Conservation (phyloP, 306 rosid species). For the Comarum palustre region DNA sequence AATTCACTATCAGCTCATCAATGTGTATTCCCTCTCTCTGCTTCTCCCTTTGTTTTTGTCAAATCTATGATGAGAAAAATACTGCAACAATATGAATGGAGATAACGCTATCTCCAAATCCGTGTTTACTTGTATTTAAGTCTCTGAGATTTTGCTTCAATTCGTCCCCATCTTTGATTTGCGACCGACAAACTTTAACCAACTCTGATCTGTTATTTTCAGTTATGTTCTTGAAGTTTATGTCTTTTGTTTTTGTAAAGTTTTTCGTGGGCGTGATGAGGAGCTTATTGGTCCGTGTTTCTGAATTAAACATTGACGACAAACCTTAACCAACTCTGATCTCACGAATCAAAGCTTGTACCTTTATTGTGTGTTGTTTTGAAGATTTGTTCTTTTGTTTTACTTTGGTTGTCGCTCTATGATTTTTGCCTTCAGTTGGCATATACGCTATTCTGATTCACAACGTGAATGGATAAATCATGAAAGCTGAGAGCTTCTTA, state of each 20-base stretch:
- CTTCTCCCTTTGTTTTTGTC: not conserved
- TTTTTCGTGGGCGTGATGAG: not conserved
- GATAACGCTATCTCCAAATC: slow-evolving; percentile 23
- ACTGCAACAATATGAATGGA: slow-evolving; percentile 93
- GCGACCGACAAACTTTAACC: slow-evolving; percentile 55
- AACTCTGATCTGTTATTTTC: slow-evolving; percentile 35
- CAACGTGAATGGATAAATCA: slow-evolving; percentile 28
- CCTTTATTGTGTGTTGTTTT: not conserved
- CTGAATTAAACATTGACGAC: not conserved
- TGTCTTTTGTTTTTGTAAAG: not conserved
- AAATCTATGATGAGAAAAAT: slow-evolving; percentile 61
- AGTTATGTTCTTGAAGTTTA: not conserved
- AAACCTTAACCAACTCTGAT: not conserved
- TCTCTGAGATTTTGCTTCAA: slow-evolving; percentile 58
- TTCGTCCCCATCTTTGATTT: no score
- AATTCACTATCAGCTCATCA: not conserved
- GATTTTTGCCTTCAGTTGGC: slow-evolving; percentile 63
- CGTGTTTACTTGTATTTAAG: slow-evolving; percentile 77
- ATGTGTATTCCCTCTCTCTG: not conserved
- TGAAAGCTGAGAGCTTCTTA: slow-evolving; percentile 47
- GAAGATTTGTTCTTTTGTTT: not conserved
- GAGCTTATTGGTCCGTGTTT: slow-evolving; percentile 5
- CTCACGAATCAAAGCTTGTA: not conserved
- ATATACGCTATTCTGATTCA: slow-evolving; percentile 78
- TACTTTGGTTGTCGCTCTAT: slow-evolving; percentile 42